Percentiles rank a stretch among this genome's conserved stretches.
Conservation (phyloP, 352 stramenopile species). For the Phytophthora macrochlamydospora region DNA sequence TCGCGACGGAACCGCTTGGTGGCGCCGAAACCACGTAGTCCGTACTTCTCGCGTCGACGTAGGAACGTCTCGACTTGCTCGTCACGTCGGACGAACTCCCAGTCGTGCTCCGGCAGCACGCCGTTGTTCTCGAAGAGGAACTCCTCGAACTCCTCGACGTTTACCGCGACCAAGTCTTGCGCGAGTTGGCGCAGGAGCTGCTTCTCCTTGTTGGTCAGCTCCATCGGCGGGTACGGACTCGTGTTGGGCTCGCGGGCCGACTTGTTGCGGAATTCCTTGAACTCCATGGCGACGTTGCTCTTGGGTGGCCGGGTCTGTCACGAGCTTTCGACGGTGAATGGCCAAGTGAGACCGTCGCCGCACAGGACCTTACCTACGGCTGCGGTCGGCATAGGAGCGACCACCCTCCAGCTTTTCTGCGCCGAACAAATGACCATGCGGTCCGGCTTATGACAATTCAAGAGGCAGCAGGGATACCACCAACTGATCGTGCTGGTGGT, state of each 20-base stretch:
- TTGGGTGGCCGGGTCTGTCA: conserved; percentile 8
- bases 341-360: conserved; percentile 21
- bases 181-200: conserved; percentile 28
- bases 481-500: not conserved
- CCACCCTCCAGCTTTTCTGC: not conserved
- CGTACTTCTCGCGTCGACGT: conserved; percentile 30
- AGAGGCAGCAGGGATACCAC: no score
- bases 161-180: conserved; percentile 29
- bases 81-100: conserved; percentile 33
- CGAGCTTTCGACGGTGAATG: conserved; percentile 13
- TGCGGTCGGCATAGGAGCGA: conserved; percentile 13
- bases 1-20: conserved; percentile 28
- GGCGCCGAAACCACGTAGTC: conserved; percentile 24
- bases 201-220: conserved; percentile 21
- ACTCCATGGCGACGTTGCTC: conserved; percentile 23
- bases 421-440: not conserved
- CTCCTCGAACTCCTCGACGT: conserved; percentile 32
- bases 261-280: conserved; percentile 29
- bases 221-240: conserved; percentile 33
- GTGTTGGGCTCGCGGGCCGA: conserved; percentile 24
- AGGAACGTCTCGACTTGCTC: conserved; percentile 34
- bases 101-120: conserved; percentile 21
- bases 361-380: not conserved
- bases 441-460: not conserved
- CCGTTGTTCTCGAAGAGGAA: conserved; percentile 32